Evolutionary conservation across 192 early-diverging fungal species (phyloP), one percentile per base, ranked within the genome.

Genomic region (Coemansia sp.): DNA sequence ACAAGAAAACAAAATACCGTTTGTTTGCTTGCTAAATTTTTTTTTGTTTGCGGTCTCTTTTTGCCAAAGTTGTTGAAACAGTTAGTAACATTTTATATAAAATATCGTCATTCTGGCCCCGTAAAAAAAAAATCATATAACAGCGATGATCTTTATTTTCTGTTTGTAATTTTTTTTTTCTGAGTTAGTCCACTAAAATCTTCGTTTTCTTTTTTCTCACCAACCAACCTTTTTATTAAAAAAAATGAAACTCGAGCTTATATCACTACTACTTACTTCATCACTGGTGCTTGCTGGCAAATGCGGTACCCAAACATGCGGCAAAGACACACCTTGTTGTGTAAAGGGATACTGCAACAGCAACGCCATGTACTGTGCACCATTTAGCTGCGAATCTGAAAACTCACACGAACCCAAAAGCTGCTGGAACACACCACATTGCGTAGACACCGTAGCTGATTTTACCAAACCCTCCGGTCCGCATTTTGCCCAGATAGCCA

Each of bases 281-380:
- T 38, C 60, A 12, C 42, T 45, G 1, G 61, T 63, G 0, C 34
- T 67, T 11, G 71, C 67, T 4, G 77, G 49, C 14, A 49, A 71
- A 56, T 75, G 73, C 29, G 73, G 70, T 7, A 61, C 25, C 25
- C 70, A 73, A 18, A 32, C 18, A 17, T 84, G 79, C 48, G 55
- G 71, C 48, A 70, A 68, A n/a, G 72, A 80, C 42, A 68, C 66
- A 5, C 84, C 84, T 1, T 85, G 84, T 71, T 83, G 84, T 57
- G 71, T 71, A 67, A 70, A 83, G 60, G 80, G 81, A 2, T 80
- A 45, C 54, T 85, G 84, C 68, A 71, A 73, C 68, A 52, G 49
- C 48, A 76, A 73, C 54, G 75, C 77, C 29, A 58, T 68, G 54
- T 76, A 73, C 64, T 85, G 84, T 48, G 68, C 63, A 18, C 67